A percentile compares a stretch with the other conserved stretches of the same genome.
Conservation (phyloP, 495 filamentous ascomycete genomes). For the Aspergillus mulundensis region DNA sequence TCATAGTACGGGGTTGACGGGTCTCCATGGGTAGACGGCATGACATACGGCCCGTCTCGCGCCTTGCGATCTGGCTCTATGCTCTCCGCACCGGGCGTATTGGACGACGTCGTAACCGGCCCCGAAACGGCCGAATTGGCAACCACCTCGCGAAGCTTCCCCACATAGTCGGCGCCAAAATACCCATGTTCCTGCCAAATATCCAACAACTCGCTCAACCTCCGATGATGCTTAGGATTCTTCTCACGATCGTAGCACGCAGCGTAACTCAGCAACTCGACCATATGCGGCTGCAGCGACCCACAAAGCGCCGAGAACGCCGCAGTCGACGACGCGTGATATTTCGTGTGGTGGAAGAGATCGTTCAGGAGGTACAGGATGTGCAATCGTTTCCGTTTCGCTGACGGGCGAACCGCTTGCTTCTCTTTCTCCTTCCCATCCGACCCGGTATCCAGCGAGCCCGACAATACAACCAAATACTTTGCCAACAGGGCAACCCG, state of each 20-base stretch:
- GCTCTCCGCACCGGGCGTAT: conserved; percentile 22
- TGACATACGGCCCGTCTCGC: conserved; percentile 57
- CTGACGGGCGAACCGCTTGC: conserved; percentile 41
- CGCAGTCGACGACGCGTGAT: conserved; percentile 43
- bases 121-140: conserved; percentile 42
- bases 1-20: conserved; percentile 73
- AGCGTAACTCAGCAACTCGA: conserved; percentile 57
- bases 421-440: not conserved
- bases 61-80: conserved; percentile 23
- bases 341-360: conserved; percentile 72
- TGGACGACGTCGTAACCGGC: conserved; percentile 19
- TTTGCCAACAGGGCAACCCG: conserved; percentile 67
- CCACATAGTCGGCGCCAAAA: conserved; percentile 54
- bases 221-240: conserved; percentile 61
- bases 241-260: conserved; percentile 55
- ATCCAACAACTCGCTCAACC: conserved; percentile 60
- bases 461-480: conserved; percentile 67
- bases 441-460: conserved; percentile 41
- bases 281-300: conserved; percentile 58
- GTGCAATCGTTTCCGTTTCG: conserved; percentile 68
- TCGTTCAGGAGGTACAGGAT: conserved; percentile 82
- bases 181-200: conserved; percentile 73
- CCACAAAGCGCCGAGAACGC: conserved; percentile 52
- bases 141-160: conserved; percentile 57
- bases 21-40: conserved; percentile 79